Evolutionary conservation across 2,329 filamentous ascomycete genomes (phyloP).

Genomic region (Talaromyces sp.): DNA sequence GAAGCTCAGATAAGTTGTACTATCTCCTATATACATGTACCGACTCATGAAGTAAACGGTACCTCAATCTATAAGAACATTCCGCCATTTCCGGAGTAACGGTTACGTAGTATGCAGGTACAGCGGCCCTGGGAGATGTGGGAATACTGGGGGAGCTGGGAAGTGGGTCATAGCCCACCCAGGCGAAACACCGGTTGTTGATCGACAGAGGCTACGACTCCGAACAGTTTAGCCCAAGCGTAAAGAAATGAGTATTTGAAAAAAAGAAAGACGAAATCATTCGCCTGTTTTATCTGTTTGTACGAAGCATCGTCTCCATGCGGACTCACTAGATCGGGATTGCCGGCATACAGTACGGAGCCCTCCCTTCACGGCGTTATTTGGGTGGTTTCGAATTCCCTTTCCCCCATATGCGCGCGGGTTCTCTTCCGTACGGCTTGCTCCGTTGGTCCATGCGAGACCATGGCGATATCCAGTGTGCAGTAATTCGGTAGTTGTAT

Average conservation of each 20-base stretch:
- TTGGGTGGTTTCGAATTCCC: background rate
- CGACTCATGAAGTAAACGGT: constrained; percentile 7
- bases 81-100: constrained; percentile 10
- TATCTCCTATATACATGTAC: background rate
- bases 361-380: too few relatives aligned
- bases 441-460: constrained; percentile 1
- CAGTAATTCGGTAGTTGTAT: too few relatives aligned
- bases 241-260: too few relatives aligned
- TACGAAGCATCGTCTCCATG: too few relatives aligned
- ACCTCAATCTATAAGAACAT: constrained; percentile 8
- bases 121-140: background rate
- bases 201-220: constrained; percentile 18
- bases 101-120: constrained; percentile 19
- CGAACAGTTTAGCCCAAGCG: constrained; percentile 3
- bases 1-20: background rate
- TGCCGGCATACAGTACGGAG: too few relatives aligned
- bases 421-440: background rate
- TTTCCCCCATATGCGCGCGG: background rate
- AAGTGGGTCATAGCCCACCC: constrained; percentile 18
- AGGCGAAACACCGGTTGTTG: constrained; percentile 28
- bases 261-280: too few relatives aligned
- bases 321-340: too few relatives aligned
- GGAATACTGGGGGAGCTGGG: constrained; percentile 16
- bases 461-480: background rate
- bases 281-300: too few relatives aligned